Evolutionary conservation across 139 green algal species (phyloP).

Genomic region (Chlamydomonas sp.): DNA sequence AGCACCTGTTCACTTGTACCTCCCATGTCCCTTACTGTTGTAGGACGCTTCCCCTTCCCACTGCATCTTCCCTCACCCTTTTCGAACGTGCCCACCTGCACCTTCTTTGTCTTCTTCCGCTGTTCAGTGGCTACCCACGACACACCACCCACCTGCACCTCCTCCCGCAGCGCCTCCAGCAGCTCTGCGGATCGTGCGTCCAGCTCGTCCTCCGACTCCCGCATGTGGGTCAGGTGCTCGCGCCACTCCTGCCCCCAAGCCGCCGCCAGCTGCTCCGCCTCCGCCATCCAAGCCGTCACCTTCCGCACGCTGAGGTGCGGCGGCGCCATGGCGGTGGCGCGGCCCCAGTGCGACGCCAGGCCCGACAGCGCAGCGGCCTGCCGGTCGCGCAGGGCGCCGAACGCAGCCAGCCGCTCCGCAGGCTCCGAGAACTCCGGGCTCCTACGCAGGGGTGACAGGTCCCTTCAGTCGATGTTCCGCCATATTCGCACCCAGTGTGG

Average conservation of each 20-base stretch:
- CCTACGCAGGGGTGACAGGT: conserved; percentile 13
- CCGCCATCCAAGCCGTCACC: conserved; percentile 45
- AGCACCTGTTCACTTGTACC: too few relatives aligned
- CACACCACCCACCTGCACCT: background rate
- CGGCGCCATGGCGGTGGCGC: conserved; percentile 34
- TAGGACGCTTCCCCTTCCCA: too few relatives aligned
- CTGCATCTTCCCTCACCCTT: too few relatives aligned
- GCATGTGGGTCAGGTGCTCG: conserved; percentile 1
- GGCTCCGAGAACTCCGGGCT: conserved; percentile 61
- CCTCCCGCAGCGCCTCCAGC: conserved; percentile 6
- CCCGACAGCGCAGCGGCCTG: conserved; percentile 44
- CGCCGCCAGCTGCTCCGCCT: conserved; percentile 10
- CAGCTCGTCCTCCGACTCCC: conserved; percentile 7
- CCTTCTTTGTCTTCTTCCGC: too few relatives aligned
- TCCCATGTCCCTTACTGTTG: too few relatives aligned
- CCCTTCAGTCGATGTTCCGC: background rate
- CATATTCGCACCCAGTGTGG: too few relatives aligned
- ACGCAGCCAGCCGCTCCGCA: conserved; percentile 49
- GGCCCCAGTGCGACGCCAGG: conserved; percentile 29
- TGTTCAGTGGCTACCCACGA: too few relatives aligned
- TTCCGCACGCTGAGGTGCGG: conserved; percentile 31
- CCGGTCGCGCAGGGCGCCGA: conserved; percentile 37
- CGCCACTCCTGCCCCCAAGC: conserved; percentile 34
- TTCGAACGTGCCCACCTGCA: too few relatives aligned
- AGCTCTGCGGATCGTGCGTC: background rate